Evolutionary conservation across 1,284 basidiomycete species (phyloP), one percentile per base, ranked within the genome.

Genomic region (Marasmius sp.): DNA sequence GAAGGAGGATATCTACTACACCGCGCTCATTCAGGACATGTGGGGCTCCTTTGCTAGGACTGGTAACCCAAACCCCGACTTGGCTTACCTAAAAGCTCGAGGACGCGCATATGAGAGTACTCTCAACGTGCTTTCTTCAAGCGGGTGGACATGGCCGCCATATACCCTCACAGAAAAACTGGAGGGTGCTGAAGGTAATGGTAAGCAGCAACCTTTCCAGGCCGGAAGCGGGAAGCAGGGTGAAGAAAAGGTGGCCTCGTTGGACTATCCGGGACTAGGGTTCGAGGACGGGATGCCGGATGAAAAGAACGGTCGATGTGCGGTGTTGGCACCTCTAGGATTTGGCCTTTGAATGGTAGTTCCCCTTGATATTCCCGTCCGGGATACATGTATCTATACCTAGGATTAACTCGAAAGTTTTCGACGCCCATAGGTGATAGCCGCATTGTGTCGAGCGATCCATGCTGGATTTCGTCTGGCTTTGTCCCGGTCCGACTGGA

Each of bases 1-100:
- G 1, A 48, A 54, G n/a, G 49, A 51, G 22, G 62, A 63, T 47
- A 54, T 63, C 11, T 38, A 22, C 6, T 63, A 58, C 56, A 63
- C 62, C n/a, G 45, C 50, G n/a, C 62, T 63, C n/a, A 38, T 60
- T 1, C 62, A 75, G 33, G 79, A 80, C 61, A 61, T 69, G 20
- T 81, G 77, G 78, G 69, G 75, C 0, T 65, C 73, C 6, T 81
- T 80, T 62, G 77, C 73, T n/a, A 72, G 77, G 57, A 75, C 74
- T 12, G 75, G 74, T 65, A 65, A 80, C 59, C 79, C 79, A 4
- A 80, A 81, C 65, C 78, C 77, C 1, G 70, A 74, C 49, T 67
- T 64, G 10, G 69, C 63, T 0, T 79, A 75, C 66, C 71, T 80
- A 18, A 59, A 63, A 3, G 77, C 74, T 1, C 70, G 78, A 43